A percentile compares a stretch with the other conserved stretches of the same genome.
Evolutionary conservation across 2,329 filamentous ascomycete genomes (phyloP).

Genomic region (Aspergillus japonicus): DNA sequence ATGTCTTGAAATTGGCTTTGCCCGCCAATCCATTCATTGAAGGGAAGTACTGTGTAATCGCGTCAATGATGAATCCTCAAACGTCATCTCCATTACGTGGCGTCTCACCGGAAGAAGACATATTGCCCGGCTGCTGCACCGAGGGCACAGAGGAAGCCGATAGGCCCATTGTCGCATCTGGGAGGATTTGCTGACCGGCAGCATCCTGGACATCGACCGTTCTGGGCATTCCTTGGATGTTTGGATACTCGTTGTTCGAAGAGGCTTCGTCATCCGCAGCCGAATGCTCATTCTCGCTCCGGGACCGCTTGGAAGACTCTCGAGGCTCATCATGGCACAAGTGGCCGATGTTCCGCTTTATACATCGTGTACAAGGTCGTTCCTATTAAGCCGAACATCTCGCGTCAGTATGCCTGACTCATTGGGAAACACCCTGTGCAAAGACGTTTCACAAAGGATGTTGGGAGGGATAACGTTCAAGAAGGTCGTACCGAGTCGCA

Average conservation of each 20-base stretch:
- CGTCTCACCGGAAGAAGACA: constrained; percentile 67
- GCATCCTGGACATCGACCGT: constrained; percentile 59
- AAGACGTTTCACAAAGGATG: constrained; percentile 25
- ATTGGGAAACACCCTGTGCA: constrained; percentile 14
- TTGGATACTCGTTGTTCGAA: constrained; percentile 45
- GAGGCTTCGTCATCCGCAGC: constrained; percentile 60
- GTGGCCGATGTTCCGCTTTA: constrained; percentile 98
- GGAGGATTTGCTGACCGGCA: constrained; percentile 44
- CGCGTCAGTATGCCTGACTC: constrained; percentile 31
- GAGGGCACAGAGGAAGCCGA: constrained; percentile 53
- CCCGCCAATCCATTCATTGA: constrained; percentile 76
- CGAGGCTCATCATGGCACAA: constrained; percentile 96
- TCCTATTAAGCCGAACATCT: constrained; percentile 56
- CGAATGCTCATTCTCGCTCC: constrained; percentile 60
- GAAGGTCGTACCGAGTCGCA: constrained; percentile 74
- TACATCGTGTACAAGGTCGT: constrained; percentile 93
- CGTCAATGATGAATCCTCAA: constrained; percentile 27
- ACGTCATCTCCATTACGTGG: constrained; percentile 23
- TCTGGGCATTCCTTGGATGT: constrained; percentile 50
- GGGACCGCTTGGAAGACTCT: constrained; percentile 79
- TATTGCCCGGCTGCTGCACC: constrained; percentile 65
- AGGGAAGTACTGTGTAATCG: constrained; percentile 64
- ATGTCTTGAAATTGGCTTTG: constrained; percentile 90
- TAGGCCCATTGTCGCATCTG: constrained; percentile 47
- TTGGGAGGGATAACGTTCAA: constrained; percentile 20